Evolutionary conservation across 768 basidiomycete genomes (phyloP), one percentile per base, ranked within the genome.

Genomic region (Dacryopinax primogenitus): DNA sequence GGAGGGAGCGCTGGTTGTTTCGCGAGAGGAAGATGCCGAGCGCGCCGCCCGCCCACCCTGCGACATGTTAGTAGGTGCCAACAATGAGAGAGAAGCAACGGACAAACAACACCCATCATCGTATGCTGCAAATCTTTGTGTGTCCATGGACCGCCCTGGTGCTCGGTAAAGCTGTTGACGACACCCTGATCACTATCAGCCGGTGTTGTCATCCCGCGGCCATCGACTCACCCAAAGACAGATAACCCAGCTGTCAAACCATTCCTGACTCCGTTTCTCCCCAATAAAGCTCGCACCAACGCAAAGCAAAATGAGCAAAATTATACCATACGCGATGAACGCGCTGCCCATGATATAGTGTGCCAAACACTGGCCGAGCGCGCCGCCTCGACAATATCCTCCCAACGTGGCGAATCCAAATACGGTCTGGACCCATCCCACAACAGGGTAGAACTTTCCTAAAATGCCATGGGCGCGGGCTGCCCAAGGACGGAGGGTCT

Each of bases 121-220:
- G 90, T 92, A 74, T 95, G 92, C 70, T 94, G 92, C 89, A 93
- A 88, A 73, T 95, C 93, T 73, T 95, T 93, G 63, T 86, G 87
- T 1, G 85, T 87, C 93, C 93, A 95, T 0, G 70, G 73, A 21
- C 80, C 80, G 7, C 90, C 89, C 62, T 84, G 87, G 72, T 96
- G 92, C 71, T 92, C 90, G 0, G 92, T 94, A 72, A 95, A 94
- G 0, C 92, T 94, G 69, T 96, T 95, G 65, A 96, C 87, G 83
- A 77, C 75, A 1, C 76, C 75, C 72, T 73, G 36, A 12, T n/a
- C 21, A 62, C 21, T 33, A 37, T 45, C 18, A 6, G 32, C 6
- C 18, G 28, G n/a, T 18, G 4, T 23, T 21, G 23, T 16, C 18
- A 21, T n/a, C 13, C 15, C 18, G 15, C 23, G 21, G 12, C 26